These are phyloP conservation scores for Dysphania ambrosioides DNA, from an alignment of 148 eudicot species.

Conservation along the genomic window DNA sequence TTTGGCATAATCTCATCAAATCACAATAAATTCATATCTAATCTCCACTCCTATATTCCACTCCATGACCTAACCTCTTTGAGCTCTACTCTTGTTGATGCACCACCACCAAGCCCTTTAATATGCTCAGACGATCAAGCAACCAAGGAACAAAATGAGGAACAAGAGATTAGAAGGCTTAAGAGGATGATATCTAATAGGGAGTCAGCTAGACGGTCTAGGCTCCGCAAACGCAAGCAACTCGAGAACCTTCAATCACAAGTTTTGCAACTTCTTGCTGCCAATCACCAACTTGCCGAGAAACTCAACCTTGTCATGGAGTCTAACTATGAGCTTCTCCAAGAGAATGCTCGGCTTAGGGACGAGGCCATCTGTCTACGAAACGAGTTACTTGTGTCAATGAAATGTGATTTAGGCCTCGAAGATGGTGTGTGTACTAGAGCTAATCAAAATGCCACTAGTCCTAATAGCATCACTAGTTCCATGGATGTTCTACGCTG, in stretches of 20 bases:
- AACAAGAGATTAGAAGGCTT: conserved; percentile 26
- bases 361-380: conserved; percentile 29
- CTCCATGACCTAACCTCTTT: conserved; percentile 27
- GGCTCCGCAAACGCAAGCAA: conserved; percentile 37
- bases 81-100: conserved; percentile 21
- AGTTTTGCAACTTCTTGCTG: conserved; percentile 30
- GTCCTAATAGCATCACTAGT: conserved; percentile 9
- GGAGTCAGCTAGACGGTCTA: conserved; percentile 47
- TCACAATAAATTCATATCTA: conserved; percentile 23
- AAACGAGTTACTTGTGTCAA: conserved; percentile 28
- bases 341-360: conserved; percentile 39
- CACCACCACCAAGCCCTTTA: conserved; percentile 24
- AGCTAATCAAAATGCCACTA: background rate
- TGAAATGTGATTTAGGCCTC: conserved; percentile 22
- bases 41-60: conserved; percentile 20
- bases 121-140: background rate
- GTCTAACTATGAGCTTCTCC: conserved; percentile 36
- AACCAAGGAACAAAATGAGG: conserved; percentile 20
- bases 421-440: background rate
- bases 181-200: conserved; percentile 41
- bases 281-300: conserved; percentile 40
- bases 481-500: conserved; percentile 5
- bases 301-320: conserved; percentile 38
- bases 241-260: conserved; percentile 37
- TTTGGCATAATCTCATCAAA: conserved; percentile 20